Evolutionary conservation across 495 filamentous ascomycete genomes (phyloP), one percentile per base, ranked within the genome.

Genomic region (Extremus antarcticus): DNA sequence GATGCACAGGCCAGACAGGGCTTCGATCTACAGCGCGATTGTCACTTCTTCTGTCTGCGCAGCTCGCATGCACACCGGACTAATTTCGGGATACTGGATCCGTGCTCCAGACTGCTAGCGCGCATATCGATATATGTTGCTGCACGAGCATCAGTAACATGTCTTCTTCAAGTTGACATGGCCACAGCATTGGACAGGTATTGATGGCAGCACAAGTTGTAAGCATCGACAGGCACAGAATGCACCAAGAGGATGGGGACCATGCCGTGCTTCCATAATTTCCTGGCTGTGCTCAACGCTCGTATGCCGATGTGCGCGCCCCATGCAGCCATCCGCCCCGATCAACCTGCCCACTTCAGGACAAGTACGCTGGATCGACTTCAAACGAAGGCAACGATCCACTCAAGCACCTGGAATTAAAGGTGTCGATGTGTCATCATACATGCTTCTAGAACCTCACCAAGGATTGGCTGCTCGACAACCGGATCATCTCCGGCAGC

Each of bases 101-200:
- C n/a, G n/a, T n/a, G n/a, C n/a, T n/a, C n/a, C n/a, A n/a, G n/a
- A n/a, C n/a, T n/a, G n/a, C n/a, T n/a, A n/a, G n/a, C n/a, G n/a
- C n/a, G n/a, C n/a, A n/a, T n/a, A n/a, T n/a, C n/a, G n/a, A n/a
- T n/a, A n/a, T n/a, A n/a, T n/a, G n/a, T n/a, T 4, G 29, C 29
- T 35, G 29, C 29, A 35, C 4, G 29, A 35, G 29, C 13, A n/a
- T n/a, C n/a, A 35, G 13, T 35, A 13, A 35, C 29, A 7, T 35
- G 29, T 35, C 29, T 35, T 35, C 29, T 7, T 35, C 29, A 35
- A 35, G 4, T 13, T 35, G 29, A 35, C 29, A 13, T 35, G 29
- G 29, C 21, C 29, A 52, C 50, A 23, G 29, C 50, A 52, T 41
- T 39, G 21, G 50, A 52, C 50, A 52, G 50, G 29, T 40, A 24